Percentiles rank a stretch among this genome's conserved stretches.
Conservation (phyloP, 2,329 filamentous ascomycete species). For the Dichotomopilus funicola region DNA sequence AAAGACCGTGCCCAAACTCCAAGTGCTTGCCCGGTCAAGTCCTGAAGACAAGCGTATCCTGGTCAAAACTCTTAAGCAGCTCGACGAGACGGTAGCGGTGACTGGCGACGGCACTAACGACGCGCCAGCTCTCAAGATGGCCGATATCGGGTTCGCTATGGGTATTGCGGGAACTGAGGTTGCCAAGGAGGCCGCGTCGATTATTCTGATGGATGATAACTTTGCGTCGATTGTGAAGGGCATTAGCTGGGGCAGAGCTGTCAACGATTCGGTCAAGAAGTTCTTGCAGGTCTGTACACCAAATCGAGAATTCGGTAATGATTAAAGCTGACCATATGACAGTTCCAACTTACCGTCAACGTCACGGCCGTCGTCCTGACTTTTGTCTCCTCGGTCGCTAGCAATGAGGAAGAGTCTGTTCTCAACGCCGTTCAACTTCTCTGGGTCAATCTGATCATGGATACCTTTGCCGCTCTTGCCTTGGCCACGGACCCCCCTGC, state of each 20-base stretch:
- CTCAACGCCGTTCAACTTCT: conserved; percentile 73
- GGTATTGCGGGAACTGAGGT: conserved; percentile 61
- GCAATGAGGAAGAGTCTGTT: conserved; percentile 55
- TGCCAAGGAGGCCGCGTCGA: conserved; percentile 54
- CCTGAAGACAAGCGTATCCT: conserved; percentile 61
- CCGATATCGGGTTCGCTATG: conserved; percentile 63
- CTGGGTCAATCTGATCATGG: conserved; percentile 83
- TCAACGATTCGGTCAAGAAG: conserved; percentile 60
- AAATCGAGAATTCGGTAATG: neutral
- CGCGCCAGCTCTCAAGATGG: conserved; percentile 57
- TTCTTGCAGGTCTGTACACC: conserved; percentile 41
- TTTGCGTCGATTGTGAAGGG: conserved; percentile 59
- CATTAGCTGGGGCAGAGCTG: conserved; percentile 58
- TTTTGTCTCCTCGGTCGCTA: conserved; percentile 69
- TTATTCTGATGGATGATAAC: conserved; percentile 58
- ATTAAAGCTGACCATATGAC: conserved; percentile 4
- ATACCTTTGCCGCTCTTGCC: conserved; percentile 73
- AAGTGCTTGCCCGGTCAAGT: conserved; percentile 59
- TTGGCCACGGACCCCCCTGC: conserved; percentile 37
- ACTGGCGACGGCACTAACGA: conserved; percentile 64
- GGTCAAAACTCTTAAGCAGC: conserved; percentile 53
- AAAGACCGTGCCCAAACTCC: conserved; percentile 49
- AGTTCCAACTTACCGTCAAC: conserved; percentile 67
- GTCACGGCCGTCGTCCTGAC: conserved; percentile 74
- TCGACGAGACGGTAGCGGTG: conserved; percentile 59